phyloP scores from a whole-genome alignment of 108 stramenopile genomes.

The Schizochytrium sp. region DNA sequence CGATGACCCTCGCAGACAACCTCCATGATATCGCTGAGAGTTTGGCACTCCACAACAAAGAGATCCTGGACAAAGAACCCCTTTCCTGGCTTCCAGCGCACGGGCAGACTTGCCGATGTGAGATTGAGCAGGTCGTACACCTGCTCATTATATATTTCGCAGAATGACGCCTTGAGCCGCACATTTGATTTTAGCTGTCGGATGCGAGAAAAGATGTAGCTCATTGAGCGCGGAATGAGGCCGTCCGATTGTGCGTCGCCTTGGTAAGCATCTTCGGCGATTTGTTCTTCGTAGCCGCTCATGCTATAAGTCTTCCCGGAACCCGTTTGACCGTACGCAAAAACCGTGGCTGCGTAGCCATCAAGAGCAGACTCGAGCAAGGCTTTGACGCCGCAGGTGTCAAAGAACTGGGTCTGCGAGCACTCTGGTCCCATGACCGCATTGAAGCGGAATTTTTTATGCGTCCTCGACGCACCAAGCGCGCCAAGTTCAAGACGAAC shows the following conservation, averaged over 20 bases:
- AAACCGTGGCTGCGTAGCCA: conserved; percentile 36
- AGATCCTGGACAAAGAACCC: conserved; percentile 46
- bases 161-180: conserved; percentile 25
- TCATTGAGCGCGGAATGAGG: conserved; percentile 27
- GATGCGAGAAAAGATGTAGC: conserved; percentile 21
- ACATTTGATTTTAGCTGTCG: background rate
- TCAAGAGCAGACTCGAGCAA: conserved; percentile 28
- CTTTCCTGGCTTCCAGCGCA: conserved; percentile 27
- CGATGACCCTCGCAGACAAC: conserved; percentile 41
- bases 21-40: conserved; percentile 32
- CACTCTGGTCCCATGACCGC: background rate
- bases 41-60: conserved; percentile 26
- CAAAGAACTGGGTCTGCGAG: conserved; percentile 31
- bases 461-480: background rate
- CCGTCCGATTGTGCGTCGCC: background rate
- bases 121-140: conserved; percentile 36
- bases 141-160: conserved; percentile 48
- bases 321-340: conserved; percentile 46
- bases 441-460: background rate
- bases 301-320: conserved; percentile 46
- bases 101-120: background rate
- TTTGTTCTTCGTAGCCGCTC: conserved; percentile 16
- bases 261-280: background rate
- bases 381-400: conserved; percentile 20
- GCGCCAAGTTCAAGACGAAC: background rate